Base-by-base conservation (phyloP, 1,284 basidiomycete genomes). In the Leccinum fuscescens region DNA sequence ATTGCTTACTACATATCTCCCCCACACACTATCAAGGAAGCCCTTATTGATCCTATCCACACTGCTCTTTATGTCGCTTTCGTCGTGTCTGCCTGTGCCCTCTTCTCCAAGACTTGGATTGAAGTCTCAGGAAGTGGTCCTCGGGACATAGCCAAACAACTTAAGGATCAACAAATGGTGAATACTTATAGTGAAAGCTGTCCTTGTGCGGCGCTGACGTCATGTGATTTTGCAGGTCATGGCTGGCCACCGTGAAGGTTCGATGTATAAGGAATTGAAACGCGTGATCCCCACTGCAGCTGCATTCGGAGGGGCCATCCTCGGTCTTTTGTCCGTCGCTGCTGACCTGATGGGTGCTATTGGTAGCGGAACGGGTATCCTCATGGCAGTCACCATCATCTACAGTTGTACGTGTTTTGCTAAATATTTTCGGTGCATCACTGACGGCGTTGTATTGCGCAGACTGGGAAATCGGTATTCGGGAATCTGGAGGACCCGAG, bases 21-120 rank as follows among this genome's bases (percentile, higher is more conserved):
- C 2, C 96, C 96, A 31, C 93, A 93, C 76, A 96, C 92, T 22
- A 82, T 98, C 73, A 90, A 85, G 67, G 90, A 90, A 61, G 93
- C 92, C 7, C 79, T 98, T 61, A 78, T 90, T 56, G 96, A 99
- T 76, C 96, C 96, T 3, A 87, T 98, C 71, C 97, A 99, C 80
- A 96, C 94, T 0, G 81, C 86, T 39, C 80, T 98, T 69, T 98
- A 99, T 79, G 89, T 98, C 72, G 79, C 86, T 6, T 98, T 98
- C 79, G 97, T 96, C 78, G 82, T 96, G 62, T 89, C 91, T 35
- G 94, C 94, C 12, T 99, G 96, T 73, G 96, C 96, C 12, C 82
- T 98, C 68, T 98, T 99, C 83, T 96, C 93, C 75, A 98, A 98
- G 84, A 97, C 96, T 4, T 99, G 96, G 96, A 98, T 99, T 70